A percentile compares a stretch with the other conserved stretches of the same genome.
phyloP scores from a whole-genome alignment of 306 rosid species.

The Glycyrrhiza uralensis region DNA sequence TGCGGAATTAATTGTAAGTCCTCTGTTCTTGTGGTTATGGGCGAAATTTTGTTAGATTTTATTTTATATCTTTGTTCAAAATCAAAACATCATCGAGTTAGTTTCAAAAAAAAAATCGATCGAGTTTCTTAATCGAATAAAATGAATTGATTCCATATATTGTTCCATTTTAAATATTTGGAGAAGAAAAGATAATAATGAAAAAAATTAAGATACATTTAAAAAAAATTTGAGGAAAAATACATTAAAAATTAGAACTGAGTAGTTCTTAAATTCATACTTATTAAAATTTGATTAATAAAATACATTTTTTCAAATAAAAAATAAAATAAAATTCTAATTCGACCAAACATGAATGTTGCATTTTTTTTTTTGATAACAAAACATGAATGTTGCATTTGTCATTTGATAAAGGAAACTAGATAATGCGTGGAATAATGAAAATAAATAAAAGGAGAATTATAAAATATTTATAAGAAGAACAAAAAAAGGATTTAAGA shows the following conservation, averaged over 20 bases:
- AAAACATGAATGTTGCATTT: background rate
- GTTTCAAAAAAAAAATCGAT: too few species aligned
- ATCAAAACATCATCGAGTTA: background rate
- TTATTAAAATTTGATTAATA: background rate
- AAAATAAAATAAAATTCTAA: too few species aligned
- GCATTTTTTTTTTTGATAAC: too few species aligned
- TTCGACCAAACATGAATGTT: background rate
- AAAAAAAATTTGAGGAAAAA: too few species aligned
- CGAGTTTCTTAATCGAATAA: too few species aligned
- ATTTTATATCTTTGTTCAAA: background rate
- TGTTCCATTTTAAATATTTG: too few species aligned
- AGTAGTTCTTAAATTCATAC: background rate
- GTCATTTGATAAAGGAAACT: background rate
- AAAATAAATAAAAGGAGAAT: too few species aligned
- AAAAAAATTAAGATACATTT: too few species aligned
- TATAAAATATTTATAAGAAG: background rate
- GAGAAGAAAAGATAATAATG: background rate
- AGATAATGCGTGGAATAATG: background rate
- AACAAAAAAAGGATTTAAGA: background rate
- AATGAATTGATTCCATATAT: too few species aligned
- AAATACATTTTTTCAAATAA: too few species aligned
- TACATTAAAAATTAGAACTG: too few species aligned
- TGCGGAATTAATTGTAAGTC: conserved; percentile 22
- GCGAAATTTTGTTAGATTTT: background rate
- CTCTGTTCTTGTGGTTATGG: background rate